A percentile compares a stretch with the other conserved stretches of the same genome.
Evolutionary conservation across 1,284 basidiomycete genomes (phyloP).

Genomic region (Cryptococcus sp.): DNA sequence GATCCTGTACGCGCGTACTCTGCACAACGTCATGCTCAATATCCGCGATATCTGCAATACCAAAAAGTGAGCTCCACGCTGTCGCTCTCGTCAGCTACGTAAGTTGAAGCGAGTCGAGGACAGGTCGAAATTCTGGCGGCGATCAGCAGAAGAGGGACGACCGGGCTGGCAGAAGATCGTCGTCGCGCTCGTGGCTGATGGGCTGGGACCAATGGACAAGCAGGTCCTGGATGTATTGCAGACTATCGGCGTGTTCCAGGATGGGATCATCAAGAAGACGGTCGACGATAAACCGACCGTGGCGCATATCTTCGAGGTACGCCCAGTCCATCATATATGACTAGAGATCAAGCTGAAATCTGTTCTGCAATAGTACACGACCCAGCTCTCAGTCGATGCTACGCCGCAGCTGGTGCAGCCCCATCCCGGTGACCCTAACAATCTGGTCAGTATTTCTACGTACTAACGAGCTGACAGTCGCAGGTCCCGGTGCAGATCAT

Average conservation of each 20-base stretch:
- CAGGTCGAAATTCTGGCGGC: slow-evolving; percentile 84
- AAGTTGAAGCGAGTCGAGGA: not conserved
- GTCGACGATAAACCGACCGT: slow-evolving; percentile 90
- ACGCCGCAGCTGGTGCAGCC: slow-evolving; percentile 88
- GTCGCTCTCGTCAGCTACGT: not conserved
- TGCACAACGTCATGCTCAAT: slow-evolving; percentile 96
- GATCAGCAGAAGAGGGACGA: slow-evolving; percentile 77
- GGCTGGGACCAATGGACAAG: slow-evolving; percentile 95
- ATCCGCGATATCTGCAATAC: slow-evolving; percentile 98
- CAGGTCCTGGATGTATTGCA: slow-evolving; percentile 83
- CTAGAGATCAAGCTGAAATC: not conserved
- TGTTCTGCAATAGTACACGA: slow-evolving; percentile 70
- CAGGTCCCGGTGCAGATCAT: slow-evolving; percentile 89
- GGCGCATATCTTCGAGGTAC: slow-evolving; percentile 84
- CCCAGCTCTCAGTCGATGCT: slow-evolving; percentile 85
- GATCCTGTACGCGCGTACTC: slow-evolving; percentile 84
- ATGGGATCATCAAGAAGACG: slow-evolving; percentile 92
- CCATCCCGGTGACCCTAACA: slow-evolving; percentile 81
- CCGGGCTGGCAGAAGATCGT: slow-evolving; percentile 92
- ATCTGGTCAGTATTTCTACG: slow-evolving; percentile 59
- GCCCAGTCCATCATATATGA: slow-evolving; percentile 14
- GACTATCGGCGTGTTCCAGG: slow-evolving; percentile 86
- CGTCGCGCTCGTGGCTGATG: slow-evolving; percentile 88
- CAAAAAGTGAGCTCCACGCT: slow-evolving; percentile 58
- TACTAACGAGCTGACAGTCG: not conserved